Evolutionary conservation across 2,329 filamentous ascomycete genomes (phyloP).

Genomic region (Apiospora rasikravindrae): DNA sequence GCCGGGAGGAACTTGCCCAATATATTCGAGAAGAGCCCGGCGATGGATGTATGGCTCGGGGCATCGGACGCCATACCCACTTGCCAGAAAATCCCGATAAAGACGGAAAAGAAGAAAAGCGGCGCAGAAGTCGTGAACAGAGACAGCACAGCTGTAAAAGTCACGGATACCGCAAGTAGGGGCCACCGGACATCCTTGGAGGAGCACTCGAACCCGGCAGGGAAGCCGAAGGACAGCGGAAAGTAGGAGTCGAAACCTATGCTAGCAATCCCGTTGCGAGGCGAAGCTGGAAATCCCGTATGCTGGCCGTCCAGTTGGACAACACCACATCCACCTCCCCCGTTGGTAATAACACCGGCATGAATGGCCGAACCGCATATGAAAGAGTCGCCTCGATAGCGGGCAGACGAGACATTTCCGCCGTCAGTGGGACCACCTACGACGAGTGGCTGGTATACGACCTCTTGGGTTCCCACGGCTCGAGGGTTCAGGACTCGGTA

Average conservation of each 20-base stretch:
- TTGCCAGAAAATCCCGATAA: slow-evolving; percentile 85
- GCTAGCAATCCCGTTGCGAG: slow-evolving; percentile 76
- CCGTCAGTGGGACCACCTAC: slow-evolving; percentile 65
- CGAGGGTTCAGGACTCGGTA: slow-evolving; percentile 72
- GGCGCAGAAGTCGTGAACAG: slow-evolving; percentile 80
- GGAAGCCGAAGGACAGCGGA: slow-evolving; percentile 83
- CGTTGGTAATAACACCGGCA: slow-evolving; percentile 75
- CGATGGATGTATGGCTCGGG: slow-evolving; percentile 69
- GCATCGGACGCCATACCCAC: slow-evolving; percentile 90
- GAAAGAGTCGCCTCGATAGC: slow-evolving; percentile 89
- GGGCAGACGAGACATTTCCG: slow-evolving; percentile 47
- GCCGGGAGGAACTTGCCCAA: slow-evolving; percentile 85
- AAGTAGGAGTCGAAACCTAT: slow-evolving; percentile 86
- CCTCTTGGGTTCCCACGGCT: slow-evolving; percentile 73
- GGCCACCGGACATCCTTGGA: slow-evolving; percentile 84
- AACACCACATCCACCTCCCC: slow-evolving; percentile 81
- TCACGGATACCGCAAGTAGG: slow-evolving; percentile 78
- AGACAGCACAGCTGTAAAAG: slow-evolving; percentile 78
- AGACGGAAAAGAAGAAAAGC: slow-evolving; percentile 85
- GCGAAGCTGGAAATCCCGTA: slow-evolving; percentile 65
- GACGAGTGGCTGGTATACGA: slow-evolving; percentile 69
- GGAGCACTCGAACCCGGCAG: slow-evolving; percentile 67
- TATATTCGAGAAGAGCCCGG: slow-evolving; percentile 76
- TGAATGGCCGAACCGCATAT: slow-evolving; percentile 87
- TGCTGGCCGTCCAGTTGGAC: slow-evolving; percentile 74